Evolutionary conservation across 495 filamentous ascomycete genomes (phyloP), one percentile per base, ranked within the genome.

Genomic region (Apodospora peruviana): DNA sequence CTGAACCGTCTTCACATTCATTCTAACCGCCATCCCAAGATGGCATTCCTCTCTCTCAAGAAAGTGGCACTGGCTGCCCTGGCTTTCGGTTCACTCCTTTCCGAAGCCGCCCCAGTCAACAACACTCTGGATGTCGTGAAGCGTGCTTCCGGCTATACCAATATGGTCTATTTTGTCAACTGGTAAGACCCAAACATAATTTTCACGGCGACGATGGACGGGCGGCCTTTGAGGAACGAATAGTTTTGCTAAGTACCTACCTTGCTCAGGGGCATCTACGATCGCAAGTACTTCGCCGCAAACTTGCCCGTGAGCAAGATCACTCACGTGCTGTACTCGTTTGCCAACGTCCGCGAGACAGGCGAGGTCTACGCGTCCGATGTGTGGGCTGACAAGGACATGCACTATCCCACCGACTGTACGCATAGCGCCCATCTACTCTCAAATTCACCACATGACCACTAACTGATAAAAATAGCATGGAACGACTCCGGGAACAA

Each of bases 301-400:
- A 81, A 91, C 56, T 74, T 97, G 19, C 91, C 91, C 0, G 87
- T 79, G 1, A 75, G 82, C 14, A 78, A 95, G 50, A 66, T 97
- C 49, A 95, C 88, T 5, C 90, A 95, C 61, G 74, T 96, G 2
- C 75, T 96, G 5, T 96, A 96, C 63, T 77, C 91, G 24, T 97
- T 97, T 62, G 89, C 87, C 50, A 91, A 96, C 61, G 67, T 96
- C n/a, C 75, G 77, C 0, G 72, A 84, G 0, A 84, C 86, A 24
- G 91, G 91, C 19, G 84, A 90, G 65, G 90, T 96, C 70, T 89
- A 75, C 48, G 68, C 70, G 29, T 61, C 78, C 0, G 82, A 85
- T 53, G 47, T 60, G 1, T 83, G 70, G 57, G 74, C 84, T 2
- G 86, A 91, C 59, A 63, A 71, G 2, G 77, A 95, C 39, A 91